Conservation (phyloP, 169 alveolate species). For the Plasmodium vinckei region DNA sequence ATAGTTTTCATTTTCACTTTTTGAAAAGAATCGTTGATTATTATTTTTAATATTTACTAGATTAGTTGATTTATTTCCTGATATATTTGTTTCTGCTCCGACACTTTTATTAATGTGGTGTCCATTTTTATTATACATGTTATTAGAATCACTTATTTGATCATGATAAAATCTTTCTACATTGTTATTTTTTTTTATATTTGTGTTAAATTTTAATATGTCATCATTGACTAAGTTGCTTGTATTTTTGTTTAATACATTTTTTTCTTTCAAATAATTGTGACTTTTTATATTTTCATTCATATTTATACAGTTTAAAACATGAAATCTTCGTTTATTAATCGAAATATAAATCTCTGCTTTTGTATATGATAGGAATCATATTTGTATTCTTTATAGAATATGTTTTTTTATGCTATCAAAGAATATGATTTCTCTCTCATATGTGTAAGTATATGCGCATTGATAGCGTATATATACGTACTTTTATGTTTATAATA, state of each 20-base stretch:
- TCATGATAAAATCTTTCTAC: neutral
- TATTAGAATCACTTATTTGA: neutral
- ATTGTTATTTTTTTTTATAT: neutral
- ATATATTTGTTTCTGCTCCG: neutral
- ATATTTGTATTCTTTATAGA: neutral
- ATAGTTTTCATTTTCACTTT: neutral
- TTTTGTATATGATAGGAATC: conserved; percentile 1
- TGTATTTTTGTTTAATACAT: conserved; percentile 17
- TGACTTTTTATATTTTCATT: conserved; percentile 9
- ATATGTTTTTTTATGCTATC: neutral
- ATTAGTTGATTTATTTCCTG: neutral
- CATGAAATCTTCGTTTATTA: neutral
- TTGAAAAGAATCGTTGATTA: neutral
- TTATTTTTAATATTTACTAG: conserved; percentile 3
- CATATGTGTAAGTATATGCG: conserved; percentile 6
- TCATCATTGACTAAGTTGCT: conserved; percentile 1
- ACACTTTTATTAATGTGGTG: neutral
- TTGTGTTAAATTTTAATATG: neutral
- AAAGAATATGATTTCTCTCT: too few relatives aligned
- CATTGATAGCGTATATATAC: conserved; percentile 8
- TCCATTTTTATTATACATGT: neutral
- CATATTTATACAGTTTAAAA: conserved; percentile 19
- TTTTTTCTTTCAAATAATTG: conserved; percentile 8
- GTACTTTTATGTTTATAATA: neutral
- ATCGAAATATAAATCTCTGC: neutral